Evolutionary conservation across 768 basidiomycete species (phyloP).

Genomic region (Hericium alpestre): DNA sequence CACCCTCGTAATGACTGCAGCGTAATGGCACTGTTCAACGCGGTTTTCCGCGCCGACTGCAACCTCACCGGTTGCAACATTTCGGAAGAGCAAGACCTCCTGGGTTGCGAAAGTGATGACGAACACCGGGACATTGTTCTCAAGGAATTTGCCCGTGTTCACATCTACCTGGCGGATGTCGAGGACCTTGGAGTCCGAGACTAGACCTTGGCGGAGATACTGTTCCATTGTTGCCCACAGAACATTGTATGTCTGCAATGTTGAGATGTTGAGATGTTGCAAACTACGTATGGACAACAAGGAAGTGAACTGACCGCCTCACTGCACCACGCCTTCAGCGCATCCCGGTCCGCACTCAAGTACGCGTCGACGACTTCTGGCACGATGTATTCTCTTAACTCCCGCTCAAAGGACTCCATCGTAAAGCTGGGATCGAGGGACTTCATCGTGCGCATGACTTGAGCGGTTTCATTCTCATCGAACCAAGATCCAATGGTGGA

Average conservation of each 20-base stretch:
- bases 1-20: constrained; percentile 80
- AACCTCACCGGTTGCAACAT: constrained; percentile 80
- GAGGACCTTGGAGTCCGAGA: constrained; percentile 88
- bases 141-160: constrained; percentile 78
- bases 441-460: constrained; percentile 81
- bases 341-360: constrained; percentile 78
- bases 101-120: constrained; percentile 89
- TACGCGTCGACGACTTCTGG: constrained; percentile 98
- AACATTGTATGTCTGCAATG: constrained; percentile 82
- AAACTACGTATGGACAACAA: neutral
- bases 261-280: neutral
- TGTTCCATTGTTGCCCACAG: constrained; percentile 96
- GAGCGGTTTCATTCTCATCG: constrained; percentile 98
- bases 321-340: constrained; percentile 83
- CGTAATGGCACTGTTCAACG: constrained; percentile 91
- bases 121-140: constrained; percentile 84
- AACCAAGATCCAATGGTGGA: constrained; percentile 82
- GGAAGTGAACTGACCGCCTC: constrained; percentile 64
- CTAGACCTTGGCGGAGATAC: constrained; percentile 80
- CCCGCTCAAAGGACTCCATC: constrained; percentile 78
- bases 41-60: constrained; percentile 79
- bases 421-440: constrained; percentile 81
- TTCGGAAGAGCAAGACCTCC: constrained; percentile 85
- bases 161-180: constrained; percentile 98
- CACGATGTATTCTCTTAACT: constrained; percentile 91